Base-by-base conservation (phyloP, 495 filamentous ascomycete genomes). In the Parachaetomium inaequale region DNA sequence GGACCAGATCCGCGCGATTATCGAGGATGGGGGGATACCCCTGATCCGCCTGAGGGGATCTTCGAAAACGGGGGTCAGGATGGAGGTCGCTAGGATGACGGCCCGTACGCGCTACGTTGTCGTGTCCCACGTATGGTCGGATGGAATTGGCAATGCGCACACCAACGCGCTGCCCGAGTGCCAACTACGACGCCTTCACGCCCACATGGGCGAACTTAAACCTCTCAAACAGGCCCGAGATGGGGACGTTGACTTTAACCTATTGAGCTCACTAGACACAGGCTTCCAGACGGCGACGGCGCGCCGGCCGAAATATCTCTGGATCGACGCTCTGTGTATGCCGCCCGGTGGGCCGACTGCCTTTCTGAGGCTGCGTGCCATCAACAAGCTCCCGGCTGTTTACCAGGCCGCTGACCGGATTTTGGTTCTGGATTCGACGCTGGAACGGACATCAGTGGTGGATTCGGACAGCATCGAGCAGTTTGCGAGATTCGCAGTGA, bases 271-370 rank as follows among this genome's bases (percentile, higher is more conserved):
- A 6, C 57, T 63, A 3, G 65, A 67, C 14, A 59, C 58, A 23
- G 61, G 65, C 1, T 67, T 67, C 32, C 66, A 65, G 38, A n/a
- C 51, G 12, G 58, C 63, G 1, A 50, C 36, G 40, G 14, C 55
- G 1, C 34, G 36, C 26, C 32, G 51, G 19, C 52, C 68, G 1
- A 67, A 40, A 4, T 70, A 59, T 38, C 62, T 70, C 29, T 70
- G 68, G 68, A 67, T 70, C 14, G 68, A 70, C 21, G 66, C 63
- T 11, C 34, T 70, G 11, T 70, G 68, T 8, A 67, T 70, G 57
- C 68, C 68, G 11, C 57, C 57, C 0, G 63, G 36, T 14, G 60
- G 52, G 3, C 25, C 58, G 0, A 43, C 29, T 15, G 57, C 54
- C 1, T 58, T 63, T 29, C 29, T 57, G 3, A 43, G 68, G 28